phyloP scores from a whole-genome alignment of 306 rosid genomes.

The Trifolium pratense region DNA sequence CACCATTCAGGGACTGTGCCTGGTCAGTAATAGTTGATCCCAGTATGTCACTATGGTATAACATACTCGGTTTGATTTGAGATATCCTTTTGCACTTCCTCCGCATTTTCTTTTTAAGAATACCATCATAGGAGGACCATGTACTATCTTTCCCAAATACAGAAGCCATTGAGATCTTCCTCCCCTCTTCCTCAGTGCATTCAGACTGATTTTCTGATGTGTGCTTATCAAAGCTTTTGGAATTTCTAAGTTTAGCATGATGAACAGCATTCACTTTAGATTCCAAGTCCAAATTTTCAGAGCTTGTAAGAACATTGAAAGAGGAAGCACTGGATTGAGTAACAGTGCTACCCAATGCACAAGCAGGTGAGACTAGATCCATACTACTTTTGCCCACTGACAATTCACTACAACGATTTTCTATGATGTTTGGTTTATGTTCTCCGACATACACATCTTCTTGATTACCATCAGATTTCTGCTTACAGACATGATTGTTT shows the following conservation, averaged over 20 bases:
- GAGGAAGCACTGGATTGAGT: conserved; percentile 44
- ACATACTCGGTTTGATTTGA: conserved; percentile 64
- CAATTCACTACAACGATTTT: conserved; percentile 38
- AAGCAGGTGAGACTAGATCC: conserved; percentile 46
- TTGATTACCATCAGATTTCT: conserved; percentile 42
- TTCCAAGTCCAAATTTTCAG: conserved; percentile 47
- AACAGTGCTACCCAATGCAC: conserved; percentile 46
- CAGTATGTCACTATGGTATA: conserved; percentile 48
- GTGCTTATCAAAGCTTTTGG: conserved; percentile 47
- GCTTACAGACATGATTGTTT: conserved; percentile 41
- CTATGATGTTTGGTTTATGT: conserved; percentile 36
- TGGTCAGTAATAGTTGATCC: conserved; percentile 52
- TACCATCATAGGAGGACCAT: conserved; percentile 51
- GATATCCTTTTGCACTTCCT: conserved; percentile 87
- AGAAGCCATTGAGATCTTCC: conserved; percentile 48
- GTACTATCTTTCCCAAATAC: conserved; percentile 46
- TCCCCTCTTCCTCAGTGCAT: conserved; percentile 48
- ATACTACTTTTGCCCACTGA: conserved; percentile 42
- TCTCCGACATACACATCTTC: conserved; percentile 28
- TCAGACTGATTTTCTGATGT: conserved; percentile 42
- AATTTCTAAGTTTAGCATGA: conserved; percentile 47
- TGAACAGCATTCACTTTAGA: conserved; percentile 46
- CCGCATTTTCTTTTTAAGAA: conserved; percentile 65
- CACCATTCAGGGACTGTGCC: conserved; percentile 47
- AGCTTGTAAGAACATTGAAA: conserved; percentile 42